Conservation (phyloP, 495 filamentous ascomycete genomes). For the Hapsidospora chrysogenum region DNA sequence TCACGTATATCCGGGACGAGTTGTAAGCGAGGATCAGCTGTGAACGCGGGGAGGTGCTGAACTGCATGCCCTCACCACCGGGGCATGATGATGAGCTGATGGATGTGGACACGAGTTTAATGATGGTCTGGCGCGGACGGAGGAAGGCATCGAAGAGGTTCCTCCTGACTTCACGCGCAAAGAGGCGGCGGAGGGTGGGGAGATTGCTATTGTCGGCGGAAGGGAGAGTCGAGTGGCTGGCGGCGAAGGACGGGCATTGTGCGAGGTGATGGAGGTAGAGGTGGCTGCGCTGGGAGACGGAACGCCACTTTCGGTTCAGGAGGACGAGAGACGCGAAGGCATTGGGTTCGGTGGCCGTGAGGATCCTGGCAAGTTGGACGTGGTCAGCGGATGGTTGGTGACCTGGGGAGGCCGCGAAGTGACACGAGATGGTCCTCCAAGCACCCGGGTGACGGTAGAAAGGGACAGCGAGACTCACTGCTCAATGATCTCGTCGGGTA, state of each 20-base stretch:
- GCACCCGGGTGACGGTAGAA: too few species aligned
- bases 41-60: conserved; percentile 58
- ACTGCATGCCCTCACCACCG: conserved; percentile 73
- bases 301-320: conserved; percentile 65
- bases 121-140: conserved; percentile 47
- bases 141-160: conserved; percentile 70
- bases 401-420: too few species aligned
- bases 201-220: conserved; percentile 35
- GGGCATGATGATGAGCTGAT: conserved; percentile 72
- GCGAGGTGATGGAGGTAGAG: conserved; percentile 67
- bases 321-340: conserved; percentile 70
- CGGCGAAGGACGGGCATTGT: conserved; percentile 48
- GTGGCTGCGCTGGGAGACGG: conserved; percentile 48
- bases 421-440: too few species aligned
- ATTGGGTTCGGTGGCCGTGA: conserved; percentile 56
- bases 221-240: conserved; percentile 28
- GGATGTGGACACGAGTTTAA: conserved; percentile 67
- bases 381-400: conserved; percentile 4
- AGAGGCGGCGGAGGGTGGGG: conserved; percentile 43
- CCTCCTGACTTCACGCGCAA: conserved; percentile 52
- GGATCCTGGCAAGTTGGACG: conserved; percentile 37
- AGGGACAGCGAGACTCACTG: conserved; percentile 20
- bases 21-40: conserved; percentile 62
- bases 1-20: conserved; percentile 73
- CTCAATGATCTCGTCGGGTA: conserved; percentile 33